These are phyloP conservation scores for Ceriops zippeliana DNA, from an alignment of 345 rosid species.

Conservation along the genomic window DNA sequence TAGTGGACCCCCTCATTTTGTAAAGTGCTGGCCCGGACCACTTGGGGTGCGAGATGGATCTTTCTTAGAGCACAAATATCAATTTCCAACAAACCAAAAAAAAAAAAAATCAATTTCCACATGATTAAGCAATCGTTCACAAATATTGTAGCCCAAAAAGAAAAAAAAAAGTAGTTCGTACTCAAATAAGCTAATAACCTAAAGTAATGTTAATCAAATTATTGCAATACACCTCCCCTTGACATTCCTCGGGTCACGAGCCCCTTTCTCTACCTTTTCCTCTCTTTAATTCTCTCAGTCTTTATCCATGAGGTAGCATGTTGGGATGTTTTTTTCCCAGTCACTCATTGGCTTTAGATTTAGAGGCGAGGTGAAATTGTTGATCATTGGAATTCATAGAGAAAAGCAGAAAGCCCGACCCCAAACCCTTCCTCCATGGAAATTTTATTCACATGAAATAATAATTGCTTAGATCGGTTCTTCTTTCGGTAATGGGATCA, in stretches of 20 bases:
- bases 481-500: no score
- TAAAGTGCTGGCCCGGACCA: no score
- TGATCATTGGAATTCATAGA: conserved; percentile 35
- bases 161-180: no score
- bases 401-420: conserved; percentile 23
- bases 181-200: not conserved
- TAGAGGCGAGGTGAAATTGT: conserved; percentile 16
- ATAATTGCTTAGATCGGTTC: conserved; percentile 25
- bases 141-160: no score
- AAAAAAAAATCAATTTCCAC: no score
- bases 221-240: conserved; percentile 1
- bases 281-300: conserved; percentile 15
- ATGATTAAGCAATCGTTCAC: no score
- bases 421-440: conserved; percentile 26
- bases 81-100: no score
- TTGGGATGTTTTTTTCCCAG: conserved; percentile 32
- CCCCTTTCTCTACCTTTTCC: conserved; percentile 14
- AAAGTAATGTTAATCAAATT: conserved; percentile 11
- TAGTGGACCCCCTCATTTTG: no score
- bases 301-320: conserved; percentile 26
- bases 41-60: no score
- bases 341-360: conserved; percentile 46
- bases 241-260: conserved; percentile 35
- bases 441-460: conserved; percentile 14
- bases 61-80: no score